Conservation (phyloP, 768 basidiomycete species). For the Arthromyces matolae region DNA sequence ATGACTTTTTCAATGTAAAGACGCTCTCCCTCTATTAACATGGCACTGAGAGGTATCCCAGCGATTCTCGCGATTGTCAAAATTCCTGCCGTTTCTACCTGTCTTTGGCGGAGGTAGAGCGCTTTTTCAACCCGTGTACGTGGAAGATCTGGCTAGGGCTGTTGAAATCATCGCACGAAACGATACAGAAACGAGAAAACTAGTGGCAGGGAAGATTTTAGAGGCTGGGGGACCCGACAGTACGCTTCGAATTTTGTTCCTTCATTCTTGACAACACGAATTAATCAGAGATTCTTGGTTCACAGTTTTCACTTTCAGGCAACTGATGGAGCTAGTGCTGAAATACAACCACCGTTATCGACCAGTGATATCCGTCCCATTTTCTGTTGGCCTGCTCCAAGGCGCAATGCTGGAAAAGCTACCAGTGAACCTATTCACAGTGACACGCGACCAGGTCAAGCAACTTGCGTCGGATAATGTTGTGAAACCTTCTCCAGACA, state of each 20-base stretch:
- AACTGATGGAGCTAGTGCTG: conserved; percentile 65
- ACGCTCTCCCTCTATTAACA: background rate
- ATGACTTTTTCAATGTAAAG: conserved; percentile 69
- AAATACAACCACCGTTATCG: conserved; percentile 48
- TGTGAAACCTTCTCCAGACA: conserved; percentile 29
- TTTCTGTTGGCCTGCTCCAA: conserved; percentile 59
- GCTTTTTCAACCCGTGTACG: conserved; percentile 71
- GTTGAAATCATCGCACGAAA: conserved; percentile 56
- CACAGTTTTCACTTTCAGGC: conserved; percentile 65
- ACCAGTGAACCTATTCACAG: conserved; percentile 61
- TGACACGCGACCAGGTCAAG: conserved; percentile 65
- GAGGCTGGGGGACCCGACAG: conserved; percentile 39
- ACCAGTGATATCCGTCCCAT: conserved; percentile 63
- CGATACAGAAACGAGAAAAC: conserved; percentile 38
- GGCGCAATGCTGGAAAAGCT: conserved; percentile 60
- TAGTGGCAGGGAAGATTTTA: conserved; percentile 49
- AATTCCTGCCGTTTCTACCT: conserved; percentile 65
- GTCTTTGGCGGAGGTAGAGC: conserved; percentile 69
- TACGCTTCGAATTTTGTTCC: too few species aligned
- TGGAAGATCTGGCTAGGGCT: conserved; percentile 59
- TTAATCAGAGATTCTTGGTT: too few species aligned
- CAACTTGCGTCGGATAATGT: conserved; percentile 63
- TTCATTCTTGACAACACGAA: too few species aligned
- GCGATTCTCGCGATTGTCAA: conserved; percentile 61
- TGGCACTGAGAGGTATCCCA: conserved; percentile 20